Conservation (phyloP, 2,329 filamentous ascomycete species). For the Fusarium nelsonii region DNA sequence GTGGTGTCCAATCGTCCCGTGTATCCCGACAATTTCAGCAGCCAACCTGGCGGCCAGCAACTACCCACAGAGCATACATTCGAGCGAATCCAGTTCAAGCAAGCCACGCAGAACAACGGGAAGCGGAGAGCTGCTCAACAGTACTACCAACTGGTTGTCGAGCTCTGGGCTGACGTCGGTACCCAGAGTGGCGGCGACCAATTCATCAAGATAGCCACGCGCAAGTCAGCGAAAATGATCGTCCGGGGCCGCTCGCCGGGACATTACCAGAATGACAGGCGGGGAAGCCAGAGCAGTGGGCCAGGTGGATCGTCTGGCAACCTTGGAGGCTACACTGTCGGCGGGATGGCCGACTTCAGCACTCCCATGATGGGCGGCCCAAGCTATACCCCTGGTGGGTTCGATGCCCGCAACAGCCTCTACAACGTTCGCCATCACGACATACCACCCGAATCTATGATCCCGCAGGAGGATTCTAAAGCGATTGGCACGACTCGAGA, state of each 20-base stretch:
- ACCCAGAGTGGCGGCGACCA: conserved; percentile 59
- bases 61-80: conserved; percentile 73
- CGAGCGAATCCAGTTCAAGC: conserved; percentile 94
- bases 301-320: conserved; percentile 73
- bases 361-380: conserved; percentile 53
- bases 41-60: conserved; percentile 50
- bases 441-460: conserved; percentile 63
- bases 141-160: conserved; percentile 91
- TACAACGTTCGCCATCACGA: conserved; percentile 64
- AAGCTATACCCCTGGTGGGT: conserved; percentile 44
- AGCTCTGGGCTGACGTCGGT: conserved; percentile 79
- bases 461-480: conserved; percentile 66
- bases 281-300: conserved; percentile 77
- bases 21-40: conserved; percentile 59
- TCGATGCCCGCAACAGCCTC: conserved; percentile 49
- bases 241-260: conserved; percentile 87
- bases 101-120: conserved; percentile 92
- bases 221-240: conserved; percentile 84
- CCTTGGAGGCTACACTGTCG: conserved; percentile 60
- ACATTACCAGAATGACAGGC: conserved; percentile 79
- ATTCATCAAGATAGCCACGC: conserved; percentile 78
- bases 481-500: conserved; percentile 62
- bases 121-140: conserved; percentile 91
- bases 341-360: conserved; percentile 48
- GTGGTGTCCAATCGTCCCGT: conserved; percentile 45